Conservation (phyloP, 2,329 filamentous ascomycete species). For the Diaporthe sp. region DNA sequence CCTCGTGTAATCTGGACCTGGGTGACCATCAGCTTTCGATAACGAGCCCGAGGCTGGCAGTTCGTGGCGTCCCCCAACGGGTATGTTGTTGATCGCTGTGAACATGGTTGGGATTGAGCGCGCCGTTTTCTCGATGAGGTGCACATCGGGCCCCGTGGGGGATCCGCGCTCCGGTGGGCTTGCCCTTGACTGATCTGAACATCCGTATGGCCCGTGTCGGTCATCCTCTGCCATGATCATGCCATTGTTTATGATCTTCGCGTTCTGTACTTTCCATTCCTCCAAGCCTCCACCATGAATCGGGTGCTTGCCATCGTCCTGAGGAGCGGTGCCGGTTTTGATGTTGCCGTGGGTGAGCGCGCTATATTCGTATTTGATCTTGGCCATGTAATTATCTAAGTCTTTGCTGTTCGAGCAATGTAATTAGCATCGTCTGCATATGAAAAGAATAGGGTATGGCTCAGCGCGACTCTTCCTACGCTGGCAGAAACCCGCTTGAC, state of each 20-base stretch:
- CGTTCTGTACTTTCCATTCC: constrained; percentile 62
- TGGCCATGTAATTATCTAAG: constrained; percentile 66
- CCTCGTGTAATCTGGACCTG: constrained; percentile 1
- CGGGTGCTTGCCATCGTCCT: constrained; percentile 51
- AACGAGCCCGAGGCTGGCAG: not conserved
- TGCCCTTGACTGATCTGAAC: constrained; percentile 47
- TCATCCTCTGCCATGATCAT: constrained; percentile 53
- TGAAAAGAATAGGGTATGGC: not conserved
- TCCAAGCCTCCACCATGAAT: constrained; percentile 68
- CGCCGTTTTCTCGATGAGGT: constrained; percentile 44
- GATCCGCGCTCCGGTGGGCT: constrained; percentile 51
- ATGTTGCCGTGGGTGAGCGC: constrained; percentile 46
- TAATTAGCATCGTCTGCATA: not conserved
- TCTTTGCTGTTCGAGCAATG: constrained; percentile 48
- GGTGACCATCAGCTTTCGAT: not conserved
- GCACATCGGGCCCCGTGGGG: constrained; percentile 46
- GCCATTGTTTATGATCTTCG: constrained; percentile 60
- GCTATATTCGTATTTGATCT: constrained; percentile 63
- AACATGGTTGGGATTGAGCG: constrained; percentile 52
- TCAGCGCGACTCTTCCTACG: not conserved
- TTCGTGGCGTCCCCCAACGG: constrained; percentile 6
- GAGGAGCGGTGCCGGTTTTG: constrained; percentile 17
- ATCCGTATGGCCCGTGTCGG: constrained; percentile 37
- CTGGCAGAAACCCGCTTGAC: not conserved
- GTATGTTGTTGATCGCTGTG: constrained; percentile 54